phyloP scores from a whole-genome alignment of 2,329 filamentous ascomycete species.

The Beauveria scarabaeidicola region DNA sequence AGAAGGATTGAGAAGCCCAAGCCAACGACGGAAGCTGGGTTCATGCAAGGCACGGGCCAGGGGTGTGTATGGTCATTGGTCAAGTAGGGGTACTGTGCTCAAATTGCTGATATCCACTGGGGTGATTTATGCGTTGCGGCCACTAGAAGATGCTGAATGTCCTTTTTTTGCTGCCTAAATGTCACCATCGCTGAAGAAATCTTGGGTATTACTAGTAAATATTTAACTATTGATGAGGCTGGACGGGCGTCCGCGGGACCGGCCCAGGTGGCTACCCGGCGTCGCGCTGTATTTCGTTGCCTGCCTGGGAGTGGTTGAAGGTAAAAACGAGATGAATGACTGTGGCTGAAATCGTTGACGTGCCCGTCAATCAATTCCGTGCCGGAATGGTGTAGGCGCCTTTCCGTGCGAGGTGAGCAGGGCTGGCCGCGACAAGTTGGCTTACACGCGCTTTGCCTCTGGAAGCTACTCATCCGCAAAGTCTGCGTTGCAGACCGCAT shows the following conservation, averaged over 20 bases:
- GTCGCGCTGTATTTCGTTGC: neutral
- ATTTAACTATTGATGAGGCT: neutral
- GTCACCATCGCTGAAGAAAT: neutral
- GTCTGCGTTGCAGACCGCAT: neutral
- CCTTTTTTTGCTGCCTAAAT: neutral
- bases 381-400: neutral
- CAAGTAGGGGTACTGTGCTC: too few species aligned
- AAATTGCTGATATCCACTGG: neutral
- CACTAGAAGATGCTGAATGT: neutral
- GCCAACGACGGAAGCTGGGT: neutral
- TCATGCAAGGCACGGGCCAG: slow-evolving; percentile 6
- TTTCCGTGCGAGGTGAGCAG: too few species aligned
- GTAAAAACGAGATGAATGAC: neutral
- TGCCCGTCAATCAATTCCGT: neutral
- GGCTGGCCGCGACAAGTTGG: neutral
- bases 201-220: too few species aligned
- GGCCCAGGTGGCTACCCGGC: neutral
- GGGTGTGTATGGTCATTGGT: neutral
- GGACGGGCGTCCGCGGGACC: slow-evolving; percentile 2
- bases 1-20: neutral
- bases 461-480: neutral
- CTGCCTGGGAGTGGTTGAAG: neutral
- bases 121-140: neutral
- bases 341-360: neutral
- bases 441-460: neutral